Evolutionary conservation across 2,329 filamentous ascomycete species (phyloP).

Genomic region (Huntiella bhutanensis): DNA sequence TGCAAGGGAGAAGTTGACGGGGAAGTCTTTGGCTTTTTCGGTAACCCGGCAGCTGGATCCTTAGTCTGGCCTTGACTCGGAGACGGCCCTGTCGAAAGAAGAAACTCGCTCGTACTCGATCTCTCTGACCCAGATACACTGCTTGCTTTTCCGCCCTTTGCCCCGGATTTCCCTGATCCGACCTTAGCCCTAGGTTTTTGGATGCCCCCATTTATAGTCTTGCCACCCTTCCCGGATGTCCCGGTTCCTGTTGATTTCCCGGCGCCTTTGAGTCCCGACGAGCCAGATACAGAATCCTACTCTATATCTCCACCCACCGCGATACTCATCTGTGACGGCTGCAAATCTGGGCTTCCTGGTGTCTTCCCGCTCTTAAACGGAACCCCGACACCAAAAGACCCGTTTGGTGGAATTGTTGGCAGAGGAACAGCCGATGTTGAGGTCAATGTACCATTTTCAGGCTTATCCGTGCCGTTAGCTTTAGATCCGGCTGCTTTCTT

Average conservation of each 20-base stretch:
- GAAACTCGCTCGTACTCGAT: not conserved
- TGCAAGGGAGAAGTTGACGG: not conserved
- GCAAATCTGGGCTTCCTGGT: slow-evolving; percentile 4
- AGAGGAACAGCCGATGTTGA: slow-evolving; percentile 3
- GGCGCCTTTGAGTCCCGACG: not conserved
- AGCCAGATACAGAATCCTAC: slow-evolving; percentile 6
- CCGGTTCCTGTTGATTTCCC: not conserved
- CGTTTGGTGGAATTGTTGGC: too few relatives aligned
- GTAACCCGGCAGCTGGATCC: too few relatives aligned
- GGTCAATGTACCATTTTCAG: slow-evolving; percentile 4
- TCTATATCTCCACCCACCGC: slow-evolving; percentile 11
- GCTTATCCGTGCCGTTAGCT: slow-evolving; percentile 5
- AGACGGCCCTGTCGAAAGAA: not conserved
- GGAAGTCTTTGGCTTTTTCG: too few relatives aligned
- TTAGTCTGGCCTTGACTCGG: too few relatives aligned
- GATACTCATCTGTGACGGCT: slow-evolving; percentile 10
- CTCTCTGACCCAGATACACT: not conserved
- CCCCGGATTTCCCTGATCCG: not conserved
- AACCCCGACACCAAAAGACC: not conserved
- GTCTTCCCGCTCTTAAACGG: not conserved
- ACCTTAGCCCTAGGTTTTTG: not conserved
- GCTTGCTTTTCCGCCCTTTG: not conserved
- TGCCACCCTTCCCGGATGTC: not conserved
- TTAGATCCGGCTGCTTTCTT: not conserved
- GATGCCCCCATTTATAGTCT: not conserved